Evolutionary conservation across 1,139 yeast genomes (phyloP), one percentile per base, ranked within the genome.

Genomic region (Candida pseudocylindracea): DNA sequence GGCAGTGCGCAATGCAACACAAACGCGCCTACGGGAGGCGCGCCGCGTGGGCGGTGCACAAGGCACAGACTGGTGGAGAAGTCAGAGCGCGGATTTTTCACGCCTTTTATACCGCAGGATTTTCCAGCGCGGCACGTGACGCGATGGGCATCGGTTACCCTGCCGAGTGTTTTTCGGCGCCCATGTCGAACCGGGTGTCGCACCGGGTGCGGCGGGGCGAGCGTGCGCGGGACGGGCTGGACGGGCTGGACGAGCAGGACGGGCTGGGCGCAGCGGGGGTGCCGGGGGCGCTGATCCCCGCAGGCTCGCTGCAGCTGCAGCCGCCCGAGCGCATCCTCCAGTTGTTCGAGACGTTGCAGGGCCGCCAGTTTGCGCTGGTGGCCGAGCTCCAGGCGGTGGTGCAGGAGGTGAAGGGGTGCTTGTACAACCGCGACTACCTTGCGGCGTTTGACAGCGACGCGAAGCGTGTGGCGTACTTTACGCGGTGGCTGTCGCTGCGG

Each of bases 401-500:
- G 25, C 93, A 81, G 45, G 42, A 46, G 1, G 92, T 81, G 26
- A 81, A 81, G 44, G 62, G 72, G 2, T 67, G 67, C 34, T 54
- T 81, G 26, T 81, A 56, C 48, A 67, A 78, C 33, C 54, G 93
- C 41, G 71, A 79, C 39, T 81, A 79, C 45, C 39, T 60, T 2
- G 53, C 57, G 24, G 93, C 93, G 1, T 81, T 81, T 48, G 67
- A 66, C 35, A 52, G 55, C 33, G 72, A 66, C 35, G 64, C 60
- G 34, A 72, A 75, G 42, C 55, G 92, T 32, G 63, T 64, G 41
- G 93, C 92, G 0, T 81, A 81, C 44, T 79, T 74, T 11, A 67
- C 73, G 13, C 55, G 94, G 41, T 81, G 94, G 94, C 65, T 91
- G 0, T 88, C 93, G 0, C 69, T 91, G 0, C 55, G 93, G 35